Evolutionary conservation across 257 asterid genomes (phyloP).

Genomic region (Solanum paucissectum): DNA sequence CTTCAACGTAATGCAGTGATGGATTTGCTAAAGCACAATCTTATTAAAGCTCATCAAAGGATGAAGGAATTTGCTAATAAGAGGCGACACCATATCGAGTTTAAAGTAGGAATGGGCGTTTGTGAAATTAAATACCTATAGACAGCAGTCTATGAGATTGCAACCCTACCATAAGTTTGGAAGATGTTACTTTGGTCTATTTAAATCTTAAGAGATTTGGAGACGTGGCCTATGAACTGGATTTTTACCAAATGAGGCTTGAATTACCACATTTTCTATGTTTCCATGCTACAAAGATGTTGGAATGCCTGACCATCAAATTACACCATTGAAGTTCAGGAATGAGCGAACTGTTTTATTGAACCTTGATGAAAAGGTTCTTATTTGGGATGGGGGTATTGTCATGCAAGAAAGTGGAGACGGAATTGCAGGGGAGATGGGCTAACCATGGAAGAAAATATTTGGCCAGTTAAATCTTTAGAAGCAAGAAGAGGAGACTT

Average conservation of each 20-base stretch:
- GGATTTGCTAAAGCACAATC: background rate
- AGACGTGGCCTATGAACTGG: background rate
- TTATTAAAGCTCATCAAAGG: background rate
- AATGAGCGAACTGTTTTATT: background rate
- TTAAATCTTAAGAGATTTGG: background rate
- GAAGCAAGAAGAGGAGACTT: background rate
- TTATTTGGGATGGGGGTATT: background rate
- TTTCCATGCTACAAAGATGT: background rate
- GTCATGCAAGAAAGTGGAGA: background rate
- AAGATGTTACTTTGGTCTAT: background rate
- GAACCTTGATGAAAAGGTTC: background rate
- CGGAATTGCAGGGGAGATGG: background rate
- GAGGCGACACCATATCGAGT: background rate
- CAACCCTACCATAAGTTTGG: background rate
- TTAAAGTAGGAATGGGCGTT: background rate
- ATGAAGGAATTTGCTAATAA: background rate
- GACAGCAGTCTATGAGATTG: background rate
- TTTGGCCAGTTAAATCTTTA: background rate
- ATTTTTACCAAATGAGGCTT: background rate
- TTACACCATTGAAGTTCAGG: background rate
- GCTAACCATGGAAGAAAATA: background rate
- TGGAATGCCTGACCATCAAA: background rate
- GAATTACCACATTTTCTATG: background rate
- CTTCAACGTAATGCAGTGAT: background rate
- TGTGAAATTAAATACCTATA: background rate